Evolutionary conservation across 176 grass and related monocot genomes (phyloP).

Genomic region (Thinopyrum elongatum): DNA sequence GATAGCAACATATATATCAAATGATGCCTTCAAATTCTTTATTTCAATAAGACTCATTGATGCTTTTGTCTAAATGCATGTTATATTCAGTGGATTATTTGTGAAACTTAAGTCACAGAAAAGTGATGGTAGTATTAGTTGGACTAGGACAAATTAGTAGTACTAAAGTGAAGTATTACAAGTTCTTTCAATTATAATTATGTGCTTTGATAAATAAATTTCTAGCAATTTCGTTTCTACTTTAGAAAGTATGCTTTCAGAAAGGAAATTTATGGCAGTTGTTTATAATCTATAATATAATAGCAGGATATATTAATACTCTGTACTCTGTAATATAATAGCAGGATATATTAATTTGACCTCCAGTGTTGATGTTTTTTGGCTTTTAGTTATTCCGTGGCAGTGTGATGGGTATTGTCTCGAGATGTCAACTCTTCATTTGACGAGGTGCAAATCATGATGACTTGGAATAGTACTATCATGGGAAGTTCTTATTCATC

Average conservation of each 20-base stretch:
- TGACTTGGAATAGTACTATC: conserved; percentile 46
- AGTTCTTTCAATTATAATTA: neutral
- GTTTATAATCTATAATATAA: neutral
- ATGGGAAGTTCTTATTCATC: conserved; percentile 32
- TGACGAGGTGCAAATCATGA: conserved; percentile 48
- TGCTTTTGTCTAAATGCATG: too few species aligned
- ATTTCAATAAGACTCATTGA: too few species aligned
- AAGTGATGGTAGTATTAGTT: too few species aligned
- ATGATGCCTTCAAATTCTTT: too few species aligned
- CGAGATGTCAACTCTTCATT: conserved; percentile 21
- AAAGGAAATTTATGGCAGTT: conserved; percentile 63
- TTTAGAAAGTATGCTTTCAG: conserved; percentile 79
- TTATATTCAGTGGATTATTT: too few species aligned
- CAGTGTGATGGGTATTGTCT: conserved; percentile 62
- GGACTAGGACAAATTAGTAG: neutral
- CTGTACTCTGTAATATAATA: conserved; percentile 1
- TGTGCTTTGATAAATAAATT: neutral
- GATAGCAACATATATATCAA: too few species aligned
- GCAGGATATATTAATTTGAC: conserved; percentile 70
- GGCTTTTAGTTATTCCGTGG: conserved; percentile 16
- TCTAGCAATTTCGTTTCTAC: neutral
- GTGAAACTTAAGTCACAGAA: too few species aligned
- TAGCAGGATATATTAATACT: neutral
- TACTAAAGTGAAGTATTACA: neutral
- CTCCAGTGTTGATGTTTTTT: conserved; percentile 45